Evolutionary conservation across 257 asterid genomes (phyloP).

Genomic region (Lavandula angustifolia): DNA sequence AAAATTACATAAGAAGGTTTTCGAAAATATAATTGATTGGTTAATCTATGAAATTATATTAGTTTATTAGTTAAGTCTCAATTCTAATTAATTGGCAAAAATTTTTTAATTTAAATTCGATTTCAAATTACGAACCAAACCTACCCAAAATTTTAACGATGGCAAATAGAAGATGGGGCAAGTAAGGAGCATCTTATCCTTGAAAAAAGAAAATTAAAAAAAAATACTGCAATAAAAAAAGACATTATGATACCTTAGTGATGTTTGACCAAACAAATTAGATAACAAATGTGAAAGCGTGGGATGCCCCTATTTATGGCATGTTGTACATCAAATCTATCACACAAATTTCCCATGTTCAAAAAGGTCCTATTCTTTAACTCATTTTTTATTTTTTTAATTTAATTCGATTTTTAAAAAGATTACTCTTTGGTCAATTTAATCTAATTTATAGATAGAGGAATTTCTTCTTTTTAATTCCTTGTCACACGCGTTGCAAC

Average conservation of each 20-base stretch:
- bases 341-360: conserved; percentile 27
- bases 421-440: conserved; percentile 19
- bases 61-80: too few species aligned
- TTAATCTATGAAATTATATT: too few species aligned
- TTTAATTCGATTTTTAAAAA: background rate
- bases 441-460: conserved; percentile 15
- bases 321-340: conserved; percentile 29
- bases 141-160: too few species aligned
- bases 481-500: conserved; percentile 35
- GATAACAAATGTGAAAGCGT: conserved; percentile 37
- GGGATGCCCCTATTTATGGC: conserved; percentile 42
- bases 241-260: conserved; percentile 32
- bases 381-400: background rate
- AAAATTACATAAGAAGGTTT: too few species aligned
- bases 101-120: too few species aligned
- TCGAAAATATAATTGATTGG: too few species aligned
- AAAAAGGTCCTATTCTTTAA: conserved; percentile 18
- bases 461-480: conserved; percentile 32
- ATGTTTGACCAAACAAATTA: conserved; percentile 45
- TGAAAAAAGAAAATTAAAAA: too few species aligned
- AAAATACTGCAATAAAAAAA: conserved; percentile 3
- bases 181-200: conserved; percentile 31
- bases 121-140: too few species aligned
- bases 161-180: background rate
- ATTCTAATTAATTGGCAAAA: too few species aligned